Conservation (phyloP, 768 basidiomycete genomes). For the Amanita phalloides region DNA sequence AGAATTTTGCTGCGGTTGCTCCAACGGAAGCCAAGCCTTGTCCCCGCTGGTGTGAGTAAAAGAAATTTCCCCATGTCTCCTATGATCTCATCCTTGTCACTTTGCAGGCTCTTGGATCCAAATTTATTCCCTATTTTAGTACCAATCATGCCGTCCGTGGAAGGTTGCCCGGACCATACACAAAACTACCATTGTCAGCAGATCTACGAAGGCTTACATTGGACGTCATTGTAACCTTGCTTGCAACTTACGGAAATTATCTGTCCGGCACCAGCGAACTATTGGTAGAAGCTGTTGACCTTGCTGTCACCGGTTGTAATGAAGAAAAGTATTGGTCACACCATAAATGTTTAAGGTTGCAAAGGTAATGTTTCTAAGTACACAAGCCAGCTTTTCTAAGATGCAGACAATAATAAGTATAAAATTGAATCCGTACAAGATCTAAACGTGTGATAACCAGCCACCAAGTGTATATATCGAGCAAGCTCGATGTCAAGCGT, state of each 20-base stretch:
- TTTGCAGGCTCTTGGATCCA: conserved; percentile 39
- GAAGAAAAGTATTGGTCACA: conserved; percentile 31
- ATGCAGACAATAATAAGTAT: background rate
- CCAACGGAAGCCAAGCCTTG: conserved; percentile 41
- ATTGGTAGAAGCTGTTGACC: conserved; percentile 20
- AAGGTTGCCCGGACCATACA: conserved; percentile 65
- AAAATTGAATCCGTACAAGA: background rate
- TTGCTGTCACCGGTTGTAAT: conserved; percentile 24
- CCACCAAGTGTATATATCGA: background rate
- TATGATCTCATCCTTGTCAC: background rate
- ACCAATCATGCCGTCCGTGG: conserved; percentile 71
- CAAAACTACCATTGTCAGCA: conserved; percentile 40
- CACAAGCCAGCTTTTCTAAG: conserved; percentile 1
- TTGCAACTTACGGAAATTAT: conserved; percentile 8
- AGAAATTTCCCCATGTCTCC: background rate
- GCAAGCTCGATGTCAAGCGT: background rate
- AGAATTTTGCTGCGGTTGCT: conserved; percentile 50
- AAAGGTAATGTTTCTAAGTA: background rate
- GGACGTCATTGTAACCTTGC: conserved; percentile 40
- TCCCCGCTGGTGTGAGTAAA: conserved; percentile 31
- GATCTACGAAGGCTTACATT: conserved; percentile 47
- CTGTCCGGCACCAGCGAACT: conserved; percentile 6
- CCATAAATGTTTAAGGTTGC: conserved; percentile 7
- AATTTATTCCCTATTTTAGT: conserved; percentile 72
- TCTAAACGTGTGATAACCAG: background rate